Base-by-base conservation (phyloP, 2,329 filamentous ascomycete species). In the Metarhizium robertsii region DNA sequence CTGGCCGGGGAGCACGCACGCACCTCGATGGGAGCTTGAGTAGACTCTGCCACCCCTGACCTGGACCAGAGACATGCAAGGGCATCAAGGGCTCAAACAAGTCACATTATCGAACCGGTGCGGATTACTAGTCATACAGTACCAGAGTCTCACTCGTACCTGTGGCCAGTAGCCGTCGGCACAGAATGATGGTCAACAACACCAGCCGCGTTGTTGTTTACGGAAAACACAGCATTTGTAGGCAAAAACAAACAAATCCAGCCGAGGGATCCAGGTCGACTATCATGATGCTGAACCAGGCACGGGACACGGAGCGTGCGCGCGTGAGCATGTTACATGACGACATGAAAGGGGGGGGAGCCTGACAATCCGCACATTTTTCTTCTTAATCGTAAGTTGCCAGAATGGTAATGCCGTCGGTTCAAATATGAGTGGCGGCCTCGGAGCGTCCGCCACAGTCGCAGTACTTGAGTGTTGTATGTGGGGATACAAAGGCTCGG, bases 21-120 rank as follows among this genome's bases (percentile, higher is more conserved):
- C 32, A 34, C 13, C 38, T 16, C 14, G 38, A 11, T 40, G 38
- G 38, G 14, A 40, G 11, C 14, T 40, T 40, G 11, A 14, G 38
- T 40, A 25, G 16, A 13, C 48, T 18, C 25, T 18, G 8, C n/a
- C 54, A 53, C 43, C 55, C 53, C 53, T 49, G 54, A 54, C 55
- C 45, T 55, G 53, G 57, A 57, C 32, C 51, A 56, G 58, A 57
- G 58, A 58, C 58, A 60, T 57, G 58, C 58, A 60, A 58, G 58
- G 58, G 58, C 50, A 50, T 10, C 46, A 52, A 50, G 18, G 43
- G 49, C 52, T 50, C 45, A 55, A 55, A 56, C 56, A 54, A 29
- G 25, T 47, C 45, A 40, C 30, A 42, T 52, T 55, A 32, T 11
- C 43, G 48, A 36, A 20, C 29, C 34, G 30, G 10, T 18, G 20